phyloP scores from a whole-genome alignment of 2,329 filamentous ascomycete genomes.

The Colletotrichum simmondsii region DNA sequence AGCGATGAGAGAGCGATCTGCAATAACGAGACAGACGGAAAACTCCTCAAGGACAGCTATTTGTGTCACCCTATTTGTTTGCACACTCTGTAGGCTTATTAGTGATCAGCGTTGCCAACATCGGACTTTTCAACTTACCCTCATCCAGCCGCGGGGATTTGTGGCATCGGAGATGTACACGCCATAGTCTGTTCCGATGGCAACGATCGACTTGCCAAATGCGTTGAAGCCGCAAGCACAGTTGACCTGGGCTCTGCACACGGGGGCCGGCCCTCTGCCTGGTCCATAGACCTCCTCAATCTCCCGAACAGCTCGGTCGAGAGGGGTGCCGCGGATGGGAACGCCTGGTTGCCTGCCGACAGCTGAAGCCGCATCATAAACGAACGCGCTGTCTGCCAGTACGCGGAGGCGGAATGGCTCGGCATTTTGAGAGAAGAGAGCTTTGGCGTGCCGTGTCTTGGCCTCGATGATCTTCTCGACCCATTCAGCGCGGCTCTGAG shows the following conservation, averaged over 20 bases:
- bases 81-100: slow-evolving; percentile 71
- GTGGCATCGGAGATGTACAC: slow-evolving; percentile 90
- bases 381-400: slow-evolving; percentile 91
- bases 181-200: slow-evolving; percentile 94
- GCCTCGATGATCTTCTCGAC: slow-evolving; percentile 93
- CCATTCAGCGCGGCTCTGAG: slow-evolving; percentile 85
- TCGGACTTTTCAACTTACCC: slow-evolving; percentile 67
- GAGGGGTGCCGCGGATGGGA: slow-evolving; percentile 87
- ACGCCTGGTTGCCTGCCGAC: slow-evolving; percentile 73
- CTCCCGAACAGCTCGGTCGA: slow-evolving; percentile 90
- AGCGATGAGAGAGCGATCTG: slow-evolving; percentile 90
- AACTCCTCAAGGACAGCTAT: slow-evolving; percentile 97
- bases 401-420: slow-evolving; percentile 94
- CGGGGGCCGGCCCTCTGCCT: slow-evolving; percentile 76
- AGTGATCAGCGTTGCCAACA: slow-evolving; percentile 12
- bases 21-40: slow-evolving; percentile 88
- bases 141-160: slow-evolving; percentile 90
- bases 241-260: slow-evolving; percentile 89
- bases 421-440: slow-evolving; percentile 90
- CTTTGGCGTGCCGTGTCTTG: slow-evolving; percentile 91
- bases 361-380: slow-evolving; percentile 74
- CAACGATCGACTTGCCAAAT: slow-evolving; percentile 86
- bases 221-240: slow-evolving; percentile 92
- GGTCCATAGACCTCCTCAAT: slow-evolving; percentile 83
- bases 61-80: slow-evolving; percentile 83